Evolutionary conservation across 2,329 filamentous ascomycete genomes (phyloP).

Genomic region (Periconia sp.): DNA sequence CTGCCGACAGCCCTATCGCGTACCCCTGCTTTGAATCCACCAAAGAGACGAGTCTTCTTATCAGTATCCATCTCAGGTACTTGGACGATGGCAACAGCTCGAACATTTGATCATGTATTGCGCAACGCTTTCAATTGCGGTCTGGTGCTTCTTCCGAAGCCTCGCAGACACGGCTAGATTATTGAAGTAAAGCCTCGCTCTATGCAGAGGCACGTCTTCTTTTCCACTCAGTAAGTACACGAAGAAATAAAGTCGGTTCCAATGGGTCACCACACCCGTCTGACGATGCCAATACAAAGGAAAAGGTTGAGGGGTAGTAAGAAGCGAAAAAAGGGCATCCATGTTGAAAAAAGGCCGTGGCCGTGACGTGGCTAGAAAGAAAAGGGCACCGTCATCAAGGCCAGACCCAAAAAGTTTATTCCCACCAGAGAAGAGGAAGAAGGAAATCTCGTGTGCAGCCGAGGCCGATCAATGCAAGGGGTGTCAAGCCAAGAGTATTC

Average conservation of each 20-base stretch:
- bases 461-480: slow-evolving; percentile 19
- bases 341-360: not conserved
- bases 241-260: slow-evolving; percentile 1
- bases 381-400: not conserved
- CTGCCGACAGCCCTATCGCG: no score
- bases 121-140: no score
- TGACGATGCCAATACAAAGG: no score
- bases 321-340: slow-evolving; percentile 1
- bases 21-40: no score
- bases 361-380: no score
- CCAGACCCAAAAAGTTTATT: not conserved
- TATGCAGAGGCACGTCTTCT: slow-evolving; percentile 1
- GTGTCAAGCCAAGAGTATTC: slow-evolving; percentile 9
- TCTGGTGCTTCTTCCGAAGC: no score
- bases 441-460: slow-evolving; percentile 12
- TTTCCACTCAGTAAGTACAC: slow-evolving; percentile 10
- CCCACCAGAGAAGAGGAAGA: not conserved
- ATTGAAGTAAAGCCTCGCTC: not conserved
- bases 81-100: no score
- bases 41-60: no score
- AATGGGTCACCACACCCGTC: no score
- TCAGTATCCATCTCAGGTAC: no score
- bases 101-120: no score
- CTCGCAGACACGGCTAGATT: no score
- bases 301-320: not conserved